Evolutionary conservation across 257 asterid species (phyloP).

Genomic region (Solanum raphanifolium): DNA sequence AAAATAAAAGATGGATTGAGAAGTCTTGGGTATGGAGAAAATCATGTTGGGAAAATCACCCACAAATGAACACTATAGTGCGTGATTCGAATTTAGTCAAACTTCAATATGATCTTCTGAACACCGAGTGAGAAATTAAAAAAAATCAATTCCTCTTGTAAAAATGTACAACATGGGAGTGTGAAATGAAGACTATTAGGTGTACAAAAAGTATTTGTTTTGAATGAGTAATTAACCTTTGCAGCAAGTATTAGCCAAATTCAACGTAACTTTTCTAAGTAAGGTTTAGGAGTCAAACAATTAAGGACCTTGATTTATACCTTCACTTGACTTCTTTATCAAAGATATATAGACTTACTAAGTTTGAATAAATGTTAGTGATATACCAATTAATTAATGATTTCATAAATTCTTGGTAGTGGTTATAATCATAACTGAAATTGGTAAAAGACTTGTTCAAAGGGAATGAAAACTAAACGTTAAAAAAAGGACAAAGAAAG

Average conservation of each 20-base stretch:
- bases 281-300: neutral
- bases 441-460: neutral
- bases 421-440: neutral
- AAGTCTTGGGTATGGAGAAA: too few species aligned
- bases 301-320: neutral
- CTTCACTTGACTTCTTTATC: neutral
- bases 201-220: neutral
- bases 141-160: neutral
- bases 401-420: neutral
- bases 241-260: neutral
- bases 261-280: neutral
- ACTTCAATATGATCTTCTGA: too few species aligned
- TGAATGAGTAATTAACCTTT: neutral
- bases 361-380: neutral
- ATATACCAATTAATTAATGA: neutral
- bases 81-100: neutral
- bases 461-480: neutral
- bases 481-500: neutral
- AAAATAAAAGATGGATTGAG: neutral
- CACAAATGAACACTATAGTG: neutral
- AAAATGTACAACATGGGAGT: neutral
- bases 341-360: neutral
- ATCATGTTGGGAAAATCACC: neutral
- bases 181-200: neutral
- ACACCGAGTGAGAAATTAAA: neutral